Evolutionary conservation across 257 asterid species (phyloP).

Genomic region (Solanum etuberosum): DNA sequence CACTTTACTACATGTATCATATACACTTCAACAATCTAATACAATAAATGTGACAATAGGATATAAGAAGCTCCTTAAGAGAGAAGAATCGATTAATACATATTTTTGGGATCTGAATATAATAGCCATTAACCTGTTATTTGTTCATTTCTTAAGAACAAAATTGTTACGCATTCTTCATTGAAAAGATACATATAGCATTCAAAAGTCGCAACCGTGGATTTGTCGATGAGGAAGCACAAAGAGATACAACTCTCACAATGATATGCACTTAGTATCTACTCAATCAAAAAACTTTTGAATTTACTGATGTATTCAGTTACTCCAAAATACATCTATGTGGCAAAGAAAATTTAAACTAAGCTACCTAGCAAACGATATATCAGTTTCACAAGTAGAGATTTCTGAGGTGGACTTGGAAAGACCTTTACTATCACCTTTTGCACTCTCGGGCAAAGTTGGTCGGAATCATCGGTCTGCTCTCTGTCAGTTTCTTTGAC

Average conservation of each 20-base stretch:
- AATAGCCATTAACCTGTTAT: not conserved
- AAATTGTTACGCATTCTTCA: not conserved
- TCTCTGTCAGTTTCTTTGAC: constrained; percentile 31
- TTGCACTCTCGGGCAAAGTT: constrained; percentile 15
- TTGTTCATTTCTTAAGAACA: not conserved
- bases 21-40: no score
- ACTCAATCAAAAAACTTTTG: no score
- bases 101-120: not conserved
- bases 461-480: constrained; percentile 27
- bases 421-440: constrained; percentile 22
- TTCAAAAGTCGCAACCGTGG: not conserved
- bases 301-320: no score
- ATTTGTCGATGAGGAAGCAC: not conserved
- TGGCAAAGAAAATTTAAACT: not conserved
- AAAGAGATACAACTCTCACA: not conserved
- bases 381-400: constrained; percentile 39
- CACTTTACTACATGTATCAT: no score
- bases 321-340: not conserved
- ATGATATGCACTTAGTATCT: not conserved
- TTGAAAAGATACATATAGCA: not conserved
- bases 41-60: not conserved
- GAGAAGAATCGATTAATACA: not conserved
- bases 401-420: constrained; percentile 49
- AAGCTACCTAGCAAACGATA: constrained; percentile 46
- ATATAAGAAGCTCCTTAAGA: not conserved